A percentile compares a stretch with the other conserved stretches of the same genome.
These are phyloP conservation scores for Delonix regia DNA, from an alignment of 306 rosid species.

Conservation along the genomic window DNA sequence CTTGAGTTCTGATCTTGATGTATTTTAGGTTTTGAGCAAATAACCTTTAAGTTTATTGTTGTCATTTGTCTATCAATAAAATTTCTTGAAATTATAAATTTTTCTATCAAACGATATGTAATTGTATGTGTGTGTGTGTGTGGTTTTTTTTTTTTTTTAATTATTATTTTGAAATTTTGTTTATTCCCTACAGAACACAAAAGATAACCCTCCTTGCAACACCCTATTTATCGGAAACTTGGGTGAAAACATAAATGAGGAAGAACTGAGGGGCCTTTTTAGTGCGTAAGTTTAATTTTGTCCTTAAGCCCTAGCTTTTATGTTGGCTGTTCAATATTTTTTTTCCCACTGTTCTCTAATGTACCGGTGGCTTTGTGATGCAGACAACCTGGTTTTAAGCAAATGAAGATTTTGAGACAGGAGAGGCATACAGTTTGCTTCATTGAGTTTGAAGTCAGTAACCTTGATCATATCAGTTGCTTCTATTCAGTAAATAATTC, in stretches of 20 bases:
- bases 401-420: constrained; percentile 97
- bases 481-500: constrained; percentile 1
- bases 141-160: background rate
- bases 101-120: constrained; percentile 17
- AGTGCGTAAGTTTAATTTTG: constrained; percentile 66
- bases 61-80: background rate
- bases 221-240: constrained; percentile 97
- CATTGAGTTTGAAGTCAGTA: constrained; percentile 96
- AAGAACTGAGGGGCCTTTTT: constrained; percentile 92
- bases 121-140: background rate
- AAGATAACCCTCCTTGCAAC: constrained; percentile 99
- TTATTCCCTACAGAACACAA: constrained; percentile 72
- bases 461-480: constrained; percentile 24
- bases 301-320: constrained; percentile 25
- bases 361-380: constrained; percentile 33
- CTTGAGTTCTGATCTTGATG: constrained; percentile 12
- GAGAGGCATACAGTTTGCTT: constrained; percentile 99
- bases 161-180: background rate
- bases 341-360: constrained; percentile 11
- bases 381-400: constrained; percentile 99
- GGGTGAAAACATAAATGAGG: constrained; percentile 97
- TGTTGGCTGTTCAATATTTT: constrained; percentile 4
- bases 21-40: constrained; percentile 7
- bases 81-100: background rate
- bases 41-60: background rate